Base-by-base conservation (phyloP, 768 basidiomycete genomes). In the Mycena epipterygia region DNA sequence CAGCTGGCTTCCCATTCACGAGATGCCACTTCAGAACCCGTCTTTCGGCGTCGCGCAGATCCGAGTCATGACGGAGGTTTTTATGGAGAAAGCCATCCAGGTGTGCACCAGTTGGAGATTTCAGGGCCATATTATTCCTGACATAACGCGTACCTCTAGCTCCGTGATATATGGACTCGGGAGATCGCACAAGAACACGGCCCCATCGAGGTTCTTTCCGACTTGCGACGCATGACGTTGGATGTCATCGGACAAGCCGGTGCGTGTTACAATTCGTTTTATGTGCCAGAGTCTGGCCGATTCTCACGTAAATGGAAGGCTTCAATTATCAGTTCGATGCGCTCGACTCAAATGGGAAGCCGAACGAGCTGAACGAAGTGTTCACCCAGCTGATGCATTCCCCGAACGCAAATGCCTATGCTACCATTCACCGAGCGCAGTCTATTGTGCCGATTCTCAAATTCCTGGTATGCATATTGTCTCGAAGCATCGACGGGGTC, bases 301-400 rank as follows among this genome's bases (percentile, higher is more conserved):
- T 9, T n/a, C n/a, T n/a, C n/a, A 16, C 33, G 7, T 46, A 6
- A n/a, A 46, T n/a, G n/a, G n/a, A 46, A 61, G 59, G 59, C 7
- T 65, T 64, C 49, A 41, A 52, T 23, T 53, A 64, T 32, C 23
- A 30, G 13, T 64, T 64, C 29, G 48, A 53, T n/a, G 42, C 58
- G 13, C 58, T 60, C 19, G 42, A 60, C 25, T 25, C 42, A 5
- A 27, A 29, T 7, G 42, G 58, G 13, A 60, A 60, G 27, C 29
- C 37, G 42, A 44, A 41, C 39, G 58, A 60, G 41, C 58, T 60
- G 2, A 46, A 29, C 29, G 41, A 30, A 21, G 35, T 52, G 3
- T 52, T 30, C 51, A 52, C 51, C 16, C 14, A 52, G 29, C 29
- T 52, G 29, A 30, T 52, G 9, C 51, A 52, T 32, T 52, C 51